phyloP scores from a whole-genome alignment of 768 basidiomycete species.

The Cystobasidium onofrii region DNA sequence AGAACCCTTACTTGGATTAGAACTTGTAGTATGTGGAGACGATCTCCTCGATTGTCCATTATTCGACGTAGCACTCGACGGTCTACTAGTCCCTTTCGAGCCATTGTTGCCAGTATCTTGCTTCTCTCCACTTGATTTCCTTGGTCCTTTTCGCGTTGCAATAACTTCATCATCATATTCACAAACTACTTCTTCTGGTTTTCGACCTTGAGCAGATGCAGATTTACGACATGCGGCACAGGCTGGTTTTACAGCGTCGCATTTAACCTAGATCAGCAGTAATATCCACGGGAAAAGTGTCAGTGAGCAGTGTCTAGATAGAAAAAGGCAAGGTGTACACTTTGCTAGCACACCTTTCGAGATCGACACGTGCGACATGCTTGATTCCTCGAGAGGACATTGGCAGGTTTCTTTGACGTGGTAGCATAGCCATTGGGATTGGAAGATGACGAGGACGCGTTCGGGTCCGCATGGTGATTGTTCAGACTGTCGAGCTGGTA shows the following conservation, averaged over 20 bases:
- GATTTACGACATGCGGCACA: constrained; percentile 24
- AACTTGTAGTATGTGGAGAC: no score
- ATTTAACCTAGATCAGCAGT: constrained; percentile 3
- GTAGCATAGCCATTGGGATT: not conserved
- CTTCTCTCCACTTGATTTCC: constrained; percentile 3
- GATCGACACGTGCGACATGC: constrained; percentile 28
- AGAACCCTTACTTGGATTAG: not conserved
- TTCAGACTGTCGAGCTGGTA: not conserved
- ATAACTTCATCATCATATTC: constrained; percentile 10
- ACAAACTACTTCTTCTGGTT: constrained; percentile 14
- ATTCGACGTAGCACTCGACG: not conserved
- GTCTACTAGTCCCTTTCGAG: not conserved
- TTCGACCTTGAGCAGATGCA: constrained; percentile 9
- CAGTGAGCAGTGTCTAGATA: no score
- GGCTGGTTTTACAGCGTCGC: constrained; percentile 26
- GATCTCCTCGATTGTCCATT: not conserved
- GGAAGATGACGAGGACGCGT: not conserved
- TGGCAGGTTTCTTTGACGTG: constrained; percentile 5
- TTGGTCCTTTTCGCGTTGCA: not conserved
- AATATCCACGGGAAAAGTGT: no score
- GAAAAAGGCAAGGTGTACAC: no score
- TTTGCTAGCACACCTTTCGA: constrained; percentile 15
- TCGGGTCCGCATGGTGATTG: not conserved
- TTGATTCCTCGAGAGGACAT: constrained; percentile 11
- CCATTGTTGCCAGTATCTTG: not conserved